Evolutionary conservation across 2,329 filamentous ascomycete genomes (phyloP).

Genomic region (Tricladium varicosporioides): DNA sequence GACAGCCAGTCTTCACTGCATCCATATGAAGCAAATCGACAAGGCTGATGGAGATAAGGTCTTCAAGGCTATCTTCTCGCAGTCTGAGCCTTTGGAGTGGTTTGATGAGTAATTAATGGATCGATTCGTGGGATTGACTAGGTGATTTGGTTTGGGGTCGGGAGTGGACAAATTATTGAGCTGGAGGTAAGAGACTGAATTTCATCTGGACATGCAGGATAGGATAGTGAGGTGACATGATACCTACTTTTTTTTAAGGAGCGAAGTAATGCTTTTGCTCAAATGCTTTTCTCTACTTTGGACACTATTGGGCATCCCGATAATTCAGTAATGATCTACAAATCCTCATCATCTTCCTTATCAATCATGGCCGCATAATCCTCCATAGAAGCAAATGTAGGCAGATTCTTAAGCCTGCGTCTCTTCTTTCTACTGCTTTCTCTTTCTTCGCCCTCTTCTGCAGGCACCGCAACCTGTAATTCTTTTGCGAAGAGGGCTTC

Average conservation of each 20-base stretch:
- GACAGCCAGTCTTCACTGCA: conserved; percentile 43
- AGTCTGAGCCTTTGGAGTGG: conserved; percentile 50
- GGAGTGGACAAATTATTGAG: too few relatives aligned
- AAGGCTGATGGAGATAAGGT: conserved; percentile 41
- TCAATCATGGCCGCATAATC: conserved; percentile 88
- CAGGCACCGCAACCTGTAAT: conserved; percentile 33
- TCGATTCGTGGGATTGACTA: neutral
- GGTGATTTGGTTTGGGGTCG: too few relatives aligned
- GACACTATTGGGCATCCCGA: too few relatives aligned
- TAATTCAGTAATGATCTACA: neutral
- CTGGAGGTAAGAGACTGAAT: too few relatives aligned
- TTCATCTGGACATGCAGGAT: neutral
- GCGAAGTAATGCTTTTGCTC: neutral
- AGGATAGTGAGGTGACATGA: neutral
- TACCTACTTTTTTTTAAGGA: neutral
- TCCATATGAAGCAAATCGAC: conserved; percentile 44
- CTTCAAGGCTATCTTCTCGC: conserved; percentile 46
- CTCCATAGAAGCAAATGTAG: conserved; percentile 88
- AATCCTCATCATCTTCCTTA: conserved; percentile 58
- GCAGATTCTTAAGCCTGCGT: conserved; percentile 84
- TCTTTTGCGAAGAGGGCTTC: conserved; percentile 40
- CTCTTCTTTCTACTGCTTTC: conserved; percentile 57
- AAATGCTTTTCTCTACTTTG: neutral
- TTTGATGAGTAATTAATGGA: conserved; percentile 44
- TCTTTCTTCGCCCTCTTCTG: conserved; percentile 42